Percentiles rank a stretch among this genome's conserved stretches.
phyloP scores from a whole-genome alignment of 2,329 filamentous ascomycete species.

The Sordariomycetes sp. region DNA sequence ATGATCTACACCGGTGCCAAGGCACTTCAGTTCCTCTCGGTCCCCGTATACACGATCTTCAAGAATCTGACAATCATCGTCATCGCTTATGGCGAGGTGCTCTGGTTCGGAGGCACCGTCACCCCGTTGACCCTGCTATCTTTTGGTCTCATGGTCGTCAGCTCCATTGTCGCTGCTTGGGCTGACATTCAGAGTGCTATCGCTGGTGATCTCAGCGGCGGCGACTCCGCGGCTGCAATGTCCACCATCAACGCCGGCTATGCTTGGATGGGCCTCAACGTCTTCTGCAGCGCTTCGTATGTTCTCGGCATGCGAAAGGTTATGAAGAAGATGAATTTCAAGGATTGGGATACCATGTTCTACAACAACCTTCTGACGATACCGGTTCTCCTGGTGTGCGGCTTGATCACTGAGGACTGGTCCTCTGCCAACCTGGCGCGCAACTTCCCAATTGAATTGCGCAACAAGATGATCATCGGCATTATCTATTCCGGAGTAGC shows the following conservation, averaged over 20 bases:
- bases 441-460: constrained; percentile 81
- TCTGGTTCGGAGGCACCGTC: constrained; percentile 95
- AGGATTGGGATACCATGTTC: constrained; percentile 99
- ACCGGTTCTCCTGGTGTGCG: constrained; percentile 76
- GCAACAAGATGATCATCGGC: constrained; percentile 71
- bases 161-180: constrained; percentile 92
- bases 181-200: constrained; percentile 88
- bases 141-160: constrained; percentile 93
- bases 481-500: constrained; percentile 93
- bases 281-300: constrained; percentile 86
- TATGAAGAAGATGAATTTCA: constrained; percentile 99
- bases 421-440: constrained; percentile 69
- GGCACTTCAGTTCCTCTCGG: constrained; percentile 90
- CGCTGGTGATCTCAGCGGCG: constrained; percentile 44
- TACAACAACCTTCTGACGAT: constrained; percentile 99
- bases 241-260: constrained; percentile 92
- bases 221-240: constrained; percentile 63
- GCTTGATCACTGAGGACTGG: constrained; percentile 86
- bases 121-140: constrained; percentile 81
- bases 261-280: constrained; percentile 96
- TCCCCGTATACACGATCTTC: constrained; percentile 99
- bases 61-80: constrained; percentile 99
- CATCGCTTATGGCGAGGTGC: constrained; percentile 94
- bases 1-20: constrained; percentile 99
- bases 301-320: constrained; percentile 93